Evolutionary conservation across 306 rosid species (phyloP).

Genomic region (Albizia julibrissin): DNA sequence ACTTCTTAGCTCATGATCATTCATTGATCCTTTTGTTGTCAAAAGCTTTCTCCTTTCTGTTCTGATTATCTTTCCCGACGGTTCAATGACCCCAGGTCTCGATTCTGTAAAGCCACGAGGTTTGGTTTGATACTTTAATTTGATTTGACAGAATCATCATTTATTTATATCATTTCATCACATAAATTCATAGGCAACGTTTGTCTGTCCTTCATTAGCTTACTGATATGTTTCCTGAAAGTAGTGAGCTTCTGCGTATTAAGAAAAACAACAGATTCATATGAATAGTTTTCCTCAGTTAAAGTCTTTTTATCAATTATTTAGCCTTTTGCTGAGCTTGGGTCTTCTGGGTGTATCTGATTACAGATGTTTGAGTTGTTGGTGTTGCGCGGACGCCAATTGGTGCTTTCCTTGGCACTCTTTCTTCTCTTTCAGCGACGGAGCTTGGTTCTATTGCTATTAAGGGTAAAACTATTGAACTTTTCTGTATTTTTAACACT

Average conservation of each 20-base stretch:
- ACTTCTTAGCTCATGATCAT: neutral
- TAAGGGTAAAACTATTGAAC: conserved; percentile 37
- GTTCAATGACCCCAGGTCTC: conserved; percentile 55
- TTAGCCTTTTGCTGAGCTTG: neutral
- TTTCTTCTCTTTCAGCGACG: conserved; percentile 87
- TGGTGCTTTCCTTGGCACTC: conserved; percentile 80
- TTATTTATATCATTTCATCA: neutral
- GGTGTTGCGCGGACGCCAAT: conserved; percentile 93
- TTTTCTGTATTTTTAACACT: neutral
- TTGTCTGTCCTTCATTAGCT: neutral
- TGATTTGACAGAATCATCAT: neutral
- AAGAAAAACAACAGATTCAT: neutral
- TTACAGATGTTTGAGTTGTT: conserved; percentile 85
- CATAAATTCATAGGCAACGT: neutral
- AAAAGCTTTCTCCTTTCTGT: neutral
- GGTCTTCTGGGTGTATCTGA: neutral
- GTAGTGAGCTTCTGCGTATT: neutral
- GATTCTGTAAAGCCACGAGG: conserved; percentile 68
- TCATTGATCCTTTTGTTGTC: neutral
- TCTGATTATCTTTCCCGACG: conserved; percentile 18
- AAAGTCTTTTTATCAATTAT: neutral
- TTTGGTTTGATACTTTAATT: conserved; percentile 11
- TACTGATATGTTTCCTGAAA: neutral
- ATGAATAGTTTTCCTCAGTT: neutral
- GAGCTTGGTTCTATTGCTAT: conserved; percentile 80